Conservation (phyloP, 805 yeast genomes). For the Wickerhamiella azymoides region DNA sequence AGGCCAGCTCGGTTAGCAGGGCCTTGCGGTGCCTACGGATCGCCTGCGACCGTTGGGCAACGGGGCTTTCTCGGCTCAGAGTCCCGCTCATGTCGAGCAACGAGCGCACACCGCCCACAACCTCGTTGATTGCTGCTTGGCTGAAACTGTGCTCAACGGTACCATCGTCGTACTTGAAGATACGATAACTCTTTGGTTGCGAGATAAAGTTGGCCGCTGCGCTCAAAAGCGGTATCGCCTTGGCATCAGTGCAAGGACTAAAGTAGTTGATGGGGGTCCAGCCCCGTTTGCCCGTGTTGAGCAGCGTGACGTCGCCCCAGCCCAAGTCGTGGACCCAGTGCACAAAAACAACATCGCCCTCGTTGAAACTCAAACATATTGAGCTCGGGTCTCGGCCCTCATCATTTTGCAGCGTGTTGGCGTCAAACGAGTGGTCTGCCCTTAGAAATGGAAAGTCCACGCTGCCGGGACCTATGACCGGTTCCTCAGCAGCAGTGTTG, state of each 20-base stretch:
- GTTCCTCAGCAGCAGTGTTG: background rate
- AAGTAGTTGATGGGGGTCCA: conserved; percentile 33
- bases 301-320: conserved; percentile 32
- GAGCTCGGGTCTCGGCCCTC: conserved; percentile 22
- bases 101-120: conserved; percentile 28
- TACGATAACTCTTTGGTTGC: conserved; percentile 23
- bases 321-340: conserved; percentile 30
- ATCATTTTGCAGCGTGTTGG: conserved; percentile 17
- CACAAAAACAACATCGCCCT: conserved; percentile 26
- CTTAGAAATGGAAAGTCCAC: conserved; percentile 24
- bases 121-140: conserved; percentile 26
- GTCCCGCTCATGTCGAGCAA: conserved; percentile 25
- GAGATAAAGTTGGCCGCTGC: conserved; percentile 25
- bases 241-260: conserved; percentile 25
- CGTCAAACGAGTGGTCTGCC: conserved; percentile 25
- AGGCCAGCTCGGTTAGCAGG: conserved; percentile 29
- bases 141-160: conserved; percentile 20
- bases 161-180: conserved; percentile 8
- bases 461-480: background rate
- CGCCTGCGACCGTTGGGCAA: conserved; percentile 21
- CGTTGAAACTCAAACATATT: conserved; percentile 25
- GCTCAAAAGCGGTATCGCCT: conserved; percentile 26
- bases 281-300: conserved; percentile 27
- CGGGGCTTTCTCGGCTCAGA: conserved; percentile 24
- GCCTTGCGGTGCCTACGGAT: conserved; percentile 25